phyloP scores from a whole-genome alignment of 164 flowering plant species.

The Sextonia rubra region DNA sequence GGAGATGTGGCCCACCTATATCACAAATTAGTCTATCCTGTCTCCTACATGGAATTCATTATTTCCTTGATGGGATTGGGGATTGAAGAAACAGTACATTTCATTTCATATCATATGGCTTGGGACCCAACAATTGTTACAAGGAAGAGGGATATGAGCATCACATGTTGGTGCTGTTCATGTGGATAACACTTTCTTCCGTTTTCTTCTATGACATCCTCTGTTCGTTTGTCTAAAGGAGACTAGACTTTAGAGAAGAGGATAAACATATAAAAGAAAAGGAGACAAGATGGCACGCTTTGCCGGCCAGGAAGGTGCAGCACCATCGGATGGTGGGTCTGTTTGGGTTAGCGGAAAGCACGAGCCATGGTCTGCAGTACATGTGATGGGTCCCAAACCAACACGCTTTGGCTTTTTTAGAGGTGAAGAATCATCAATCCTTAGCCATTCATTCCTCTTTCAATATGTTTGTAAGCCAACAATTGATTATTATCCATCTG shows the following conservation, averaged over 20 bases:
- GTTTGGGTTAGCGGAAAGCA: slow-evolving; percentile 5
- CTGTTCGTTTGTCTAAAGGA: too few relatives aligned
- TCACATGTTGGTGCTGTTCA: too few relatives aligned
- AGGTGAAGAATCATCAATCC: background rate
- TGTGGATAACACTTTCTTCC: too few relatives aligned
- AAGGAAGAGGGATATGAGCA: too few relatives aligned
- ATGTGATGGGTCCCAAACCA: background rate
- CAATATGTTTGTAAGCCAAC: background rate
- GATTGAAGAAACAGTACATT: too few relatives aligned
- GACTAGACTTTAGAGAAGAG: background rate
- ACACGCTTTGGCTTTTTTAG: background rate
- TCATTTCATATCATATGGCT: too few relatives aligned
- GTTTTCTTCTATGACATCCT: too few relatives aligned
- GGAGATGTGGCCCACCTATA: too few relatives aligned
- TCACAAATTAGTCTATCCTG: too few relatives aligned
- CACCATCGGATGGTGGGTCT: slow-evolving; percentile 24
- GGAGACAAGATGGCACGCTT: slow-evolving; percentile 24
- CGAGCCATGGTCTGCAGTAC: slow-evolving; percentile 8
- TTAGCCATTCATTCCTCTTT: background rate
- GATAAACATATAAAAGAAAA: background rate
- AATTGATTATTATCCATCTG: background rate
- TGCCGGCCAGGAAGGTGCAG: slow-evolving; percentile 29
- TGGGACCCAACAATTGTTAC: too few relatives aligned
- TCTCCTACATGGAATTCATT: too few relatives aligned
- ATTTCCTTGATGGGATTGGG: too few relatives aligned